phyloP scores from a whole-genome alignment of 805 yeast species.

The Brettanomyces anomalus region DNA sequence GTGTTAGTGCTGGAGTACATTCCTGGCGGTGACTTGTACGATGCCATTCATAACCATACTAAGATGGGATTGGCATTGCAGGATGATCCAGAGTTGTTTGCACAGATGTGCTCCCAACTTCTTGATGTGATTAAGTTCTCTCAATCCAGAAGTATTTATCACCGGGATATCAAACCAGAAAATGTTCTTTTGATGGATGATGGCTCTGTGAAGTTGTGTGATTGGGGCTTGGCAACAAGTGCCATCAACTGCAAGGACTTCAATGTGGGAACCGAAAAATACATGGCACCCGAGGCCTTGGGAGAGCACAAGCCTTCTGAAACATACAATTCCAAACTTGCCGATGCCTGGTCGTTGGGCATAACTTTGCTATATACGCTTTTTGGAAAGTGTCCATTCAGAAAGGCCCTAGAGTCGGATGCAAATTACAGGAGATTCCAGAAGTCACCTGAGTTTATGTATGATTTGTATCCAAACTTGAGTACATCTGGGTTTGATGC shows the following conservation, averaged over 20 bases:
- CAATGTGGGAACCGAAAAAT: constrained; percentile 49
- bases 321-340: constrained; percentile 32
- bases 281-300: constrained; percentile 47
- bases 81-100: constrained; percentile 16
- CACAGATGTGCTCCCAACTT: constrained; percentile 38
- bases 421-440: constrained; percentile 35
- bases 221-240: constrained; percentile 61
- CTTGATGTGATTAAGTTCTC: constrained; percentile 42
- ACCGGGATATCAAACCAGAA: constrained; percentile 70
- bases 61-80: constrained; percentile 18
- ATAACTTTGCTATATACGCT: constrained; percentile 40
- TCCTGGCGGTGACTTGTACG: constrained; percentile 59
- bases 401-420: constrained; percentile 31
- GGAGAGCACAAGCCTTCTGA: constrained; percentile 8
- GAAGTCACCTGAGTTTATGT: constrained; percentile 32
- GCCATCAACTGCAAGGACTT: constrained; percentile 23
- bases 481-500: constrained; percentile 32
- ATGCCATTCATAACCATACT: constrained; percentile 32
- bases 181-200: constrained; percentile 45
- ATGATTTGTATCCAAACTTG: constrained; percentile 41
- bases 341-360: constrained; percentile 51
- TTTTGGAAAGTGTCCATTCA: constrained; percentile 47
- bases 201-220: constrained; percentile 55
- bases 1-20: constrained; percentile 61
- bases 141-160: constrained; percentile 53